Evolutionary conservation across 805 yeast species (phyloP).

Genomic region (Barnettozyma populi): DNA sequence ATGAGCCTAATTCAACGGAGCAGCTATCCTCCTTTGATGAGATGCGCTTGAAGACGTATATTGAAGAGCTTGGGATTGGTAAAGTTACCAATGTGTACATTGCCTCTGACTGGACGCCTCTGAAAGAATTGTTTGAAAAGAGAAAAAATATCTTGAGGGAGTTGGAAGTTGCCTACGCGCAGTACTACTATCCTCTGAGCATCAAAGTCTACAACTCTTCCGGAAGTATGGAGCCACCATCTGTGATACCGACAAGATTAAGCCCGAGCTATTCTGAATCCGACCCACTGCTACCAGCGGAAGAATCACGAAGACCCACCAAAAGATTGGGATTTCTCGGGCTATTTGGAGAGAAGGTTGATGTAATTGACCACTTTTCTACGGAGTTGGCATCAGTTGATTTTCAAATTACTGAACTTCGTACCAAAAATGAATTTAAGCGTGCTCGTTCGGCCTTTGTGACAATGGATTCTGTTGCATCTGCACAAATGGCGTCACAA

Average conservation of each 20-base stretch:
- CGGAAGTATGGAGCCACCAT: constrained; percentile 25
- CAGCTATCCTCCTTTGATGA: constrained; percentile 36
- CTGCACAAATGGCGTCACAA: constrained; percentile 96
- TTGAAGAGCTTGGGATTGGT: constrained; percentile 76
- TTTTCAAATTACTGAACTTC: constrained; percentile 61
- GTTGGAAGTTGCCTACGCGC: constrained; percentile 50
- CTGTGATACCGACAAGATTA: constrained; percentile 16
- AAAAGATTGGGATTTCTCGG: constrained; percentile 54
- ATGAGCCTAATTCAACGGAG: neutral
- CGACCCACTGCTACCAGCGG: constrained; percentile 4
- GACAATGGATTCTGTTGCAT: constrained; percentile 91
- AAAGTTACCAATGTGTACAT: constrained; percentile 70
- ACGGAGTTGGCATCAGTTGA: constrained; percentile 66
- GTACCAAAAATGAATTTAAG: constrained; percentile 54
- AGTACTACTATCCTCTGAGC: constrained; percentile 15
- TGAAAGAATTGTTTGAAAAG: constrained; percentile 57
- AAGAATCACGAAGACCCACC: constrained; percentile 19
- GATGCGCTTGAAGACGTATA: constrained; percentile 61
- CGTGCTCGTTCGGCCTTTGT: constrained; percentile 90
- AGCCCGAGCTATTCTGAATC: constrained; percentile 1
- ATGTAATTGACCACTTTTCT: constrained; percentile 74
- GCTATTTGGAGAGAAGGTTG: constrained; percentile 62
- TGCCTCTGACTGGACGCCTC: constrained; percentile 77
- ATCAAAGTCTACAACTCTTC: constrained; percentile 21
- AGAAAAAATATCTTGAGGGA: constrained; percentile 48